A percentile compares a stretch with the other conserved stretches of the same genome.
Evolutionary conservation across 805 yeast species (phyloP).

Genomic region (Saturnispora gosingensis): DNA sequence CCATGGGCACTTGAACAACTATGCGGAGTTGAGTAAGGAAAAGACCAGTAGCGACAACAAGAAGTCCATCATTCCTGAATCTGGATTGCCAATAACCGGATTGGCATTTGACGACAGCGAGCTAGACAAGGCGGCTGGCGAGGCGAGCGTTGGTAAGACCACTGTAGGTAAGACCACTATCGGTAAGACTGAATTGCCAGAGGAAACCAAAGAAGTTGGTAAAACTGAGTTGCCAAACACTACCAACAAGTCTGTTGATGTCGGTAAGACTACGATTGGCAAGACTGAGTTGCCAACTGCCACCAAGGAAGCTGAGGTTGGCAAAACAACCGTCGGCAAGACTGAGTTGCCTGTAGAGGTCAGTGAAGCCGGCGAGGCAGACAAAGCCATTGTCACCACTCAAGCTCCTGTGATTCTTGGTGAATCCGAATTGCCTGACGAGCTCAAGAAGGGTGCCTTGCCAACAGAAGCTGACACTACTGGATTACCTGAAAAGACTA

Average conservation of each 20-base stretch:
- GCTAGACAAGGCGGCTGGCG: background rate
- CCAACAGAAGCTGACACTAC: background rate
- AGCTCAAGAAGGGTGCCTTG: background rate
- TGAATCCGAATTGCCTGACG: background rate
- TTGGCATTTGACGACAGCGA: background rate
- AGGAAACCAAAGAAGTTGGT: conserved; percentile 17
- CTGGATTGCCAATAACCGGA: conserved; percentile 13
- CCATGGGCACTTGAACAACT: conserved; percentile 45
- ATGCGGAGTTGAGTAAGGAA: conserved; percentile 32
- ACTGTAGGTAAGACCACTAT: background rate
- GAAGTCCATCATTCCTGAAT: conserved; percentile 33
- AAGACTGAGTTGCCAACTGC: conserved; percentile 13
- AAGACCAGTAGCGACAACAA: conserved; percentile 22
- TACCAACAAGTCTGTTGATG: background rate
- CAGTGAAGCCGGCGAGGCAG: background rate
- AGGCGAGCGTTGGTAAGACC: conserved; percentile 17
- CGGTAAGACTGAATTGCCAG: background rate
- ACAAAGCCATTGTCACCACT: background rate
- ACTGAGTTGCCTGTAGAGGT: background rate
- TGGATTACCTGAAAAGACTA: too few relatives aligned
- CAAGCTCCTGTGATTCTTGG: background rate
- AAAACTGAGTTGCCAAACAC: conserved; percentile 13
- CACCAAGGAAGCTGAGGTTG: background rate
- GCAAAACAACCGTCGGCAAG: background rate
- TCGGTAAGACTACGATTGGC: conserved; percentile 15